Evolutionary conservation across 2,329 filamentous ascomycete species (phyloP), one percentile per base, ranked within the genome.

Genomic region (Botryotinia narcissicola): DNA sequence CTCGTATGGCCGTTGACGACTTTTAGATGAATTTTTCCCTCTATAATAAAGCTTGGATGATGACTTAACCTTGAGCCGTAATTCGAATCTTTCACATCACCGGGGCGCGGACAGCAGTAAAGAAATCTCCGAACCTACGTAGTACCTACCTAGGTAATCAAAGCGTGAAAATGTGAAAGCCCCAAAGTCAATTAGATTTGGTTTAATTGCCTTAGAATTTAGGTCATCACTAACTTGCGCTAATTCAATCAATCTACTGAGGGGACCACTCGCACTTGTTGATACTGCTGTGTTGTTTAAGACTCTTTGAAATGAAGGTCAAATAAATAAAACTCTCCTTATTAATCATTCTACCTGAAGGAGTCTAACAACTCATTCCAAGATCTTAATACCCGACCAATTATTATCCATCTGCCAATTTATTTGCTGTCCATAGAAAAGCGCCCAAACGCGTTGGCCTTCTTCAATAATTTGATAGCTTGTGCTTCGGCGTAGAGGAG

Each of bases 401-500:
- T 59, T 42, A 42, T 57, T 69, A 57, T 57, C 16, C 66, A 57
- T 69, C 66, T 32, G 20, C n/a, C 32, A 25, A 29, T 72, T 25
- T 16, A 18, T 46, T 37, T 32, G 42, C 32, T 61, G 57, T 32
- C 25, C 46, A 37, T 20, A 68, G 62, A 63, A 72, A 72, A 61
- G 62, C 63, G 62, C 70, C 70, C 67, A 57, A 72, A 72, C 62
- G 51, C 62, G 70, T 60, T 68, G 70, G 40, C 29, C 54, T 57
- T 71, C 44, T 54, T 54, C 70, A 42, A 67, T 29, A 35, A 60
- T 59, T 68, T 42, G 54, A 72, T 59, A 67, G 61, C 46, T 69
- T 69, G 48, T 59, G 51, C 70, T 72, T 68, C 48, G 62, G 70
- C 62, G 22, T 72, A 32, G 61, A 72, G 66, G n/a, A 64, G 29